Evolutionary conservation across 352 stramenopile genomes (phyloP).

Genomic region (Globisporangium nagaii): DNA sequence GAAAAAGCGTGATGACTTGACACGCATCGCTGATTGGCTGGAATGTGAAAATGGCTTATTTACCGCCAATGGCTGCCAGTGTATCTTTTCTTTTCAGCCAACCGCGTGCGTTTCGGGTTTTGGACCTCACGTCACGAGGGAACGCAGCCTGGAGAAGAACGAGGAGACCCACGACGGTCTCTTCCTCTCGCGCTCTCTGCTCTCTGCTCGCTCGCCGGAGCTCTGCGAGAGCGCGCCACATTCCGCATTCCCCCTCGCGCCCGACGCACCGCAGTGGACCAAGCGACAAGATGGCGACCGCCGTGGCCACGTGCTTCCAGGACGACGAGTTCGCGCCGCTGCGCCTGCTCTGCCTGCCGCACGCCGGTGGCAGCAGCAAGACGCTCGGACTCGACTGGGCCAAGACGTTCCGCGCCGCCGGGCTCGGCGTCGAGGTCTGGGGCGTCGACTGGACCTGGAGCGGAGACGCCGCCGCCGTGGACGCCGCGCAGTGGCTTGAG

Average conservation of each 20-base stretch:
- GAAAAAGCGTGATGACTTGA: slow-evolving; percentile 1
- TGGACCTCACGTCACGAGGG: no score
- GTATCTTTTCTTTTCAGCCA: background rate
- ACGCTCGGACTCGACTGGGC: slow-evolving; percentile 40
- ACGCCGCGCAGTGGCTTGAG: slow-evolving; percentile 23
- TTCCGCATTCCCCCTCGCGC: background rate
- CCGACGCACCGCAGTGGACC: background rate
- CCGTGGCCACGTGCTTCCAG: slow-evolving; percentile 50
- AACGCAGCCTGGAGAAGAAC: background rate
- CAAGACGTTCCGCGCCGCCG: slow-evolving; percentile 27
- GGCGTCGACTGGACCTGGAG: slow-evolving; percentile 57
- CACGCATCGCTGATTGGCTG: background rate
- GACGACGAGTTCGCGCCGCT: slow-evolving; percentile 57
- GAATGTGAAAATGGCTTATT: background rate
- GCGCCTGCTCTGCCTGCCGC: slow-evolving; percentile 56
- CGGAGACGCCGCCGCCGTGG: background rate
- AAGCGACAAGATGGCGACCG: slow-evolving; percentile 22
- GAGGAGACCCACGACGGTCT: no score
- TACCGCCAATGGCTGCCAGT: background rate
- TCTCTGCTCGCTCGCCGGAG: no score
- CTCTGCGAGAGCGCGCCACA: background rate
- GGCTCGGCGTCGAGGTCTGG: slow-evolving; percentile 46
- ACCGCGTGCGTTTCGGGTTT: no score
- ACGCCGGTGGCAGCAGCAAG: slow-evolving; percentile 39
- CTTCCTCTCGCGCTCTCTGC: no score